These are phyloP conservation scores for Coemansia sp. DNA, from an alignment of 192 early-diverging fungal genomes.

Conservation along the genomic window DNA sequence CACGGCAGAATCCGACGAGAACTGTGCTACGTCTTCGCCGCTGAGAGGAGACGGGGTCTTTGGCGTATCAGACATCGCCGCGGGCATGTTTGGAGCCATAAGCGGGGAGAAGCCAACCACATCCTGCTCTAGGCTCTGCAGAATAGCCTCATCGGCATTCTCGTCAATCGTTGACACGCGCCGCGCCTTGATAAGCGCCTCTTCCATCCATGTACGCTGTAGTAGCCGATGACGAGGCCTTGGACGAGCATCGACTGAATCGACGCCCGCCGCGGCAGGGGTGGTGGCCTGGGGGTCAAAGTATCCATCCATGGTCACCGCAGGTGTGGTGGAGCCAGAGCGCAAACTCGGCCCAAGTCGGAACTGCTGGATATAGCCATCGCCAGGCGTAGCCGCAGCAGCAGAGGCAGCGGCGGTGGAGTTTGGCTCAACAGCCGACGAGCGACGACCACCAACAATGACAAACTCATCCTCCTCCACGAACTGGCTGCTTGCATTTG, in stretches of 20 bases:
- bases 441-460: background rate
- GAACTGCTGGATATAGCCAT: slow-evolving; percentile 58
- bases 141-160: slow-evolving; percentile 48
- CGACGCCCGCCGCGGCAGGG: background rate
- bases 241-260: slow-evolving; percentile 19
- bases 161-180: slow-evolving; percentile 58
- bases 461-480: slow-evolving; percentile 15
- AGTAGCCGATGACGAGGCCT: slow-evolving; percentile 52
- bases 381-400: slow-evolving; percentile 1
- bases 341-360: slow-evolving; percentile 53
- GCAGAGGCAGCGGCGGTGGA: background rate
- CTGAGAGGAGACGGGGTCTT: slow-evolving; percentile 14
- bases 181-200: slow-evolving; percentile 57
- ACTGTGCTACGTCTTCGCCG: slow-evolving; percentile 31
- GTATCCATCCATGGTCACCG: slow-evolving; percentile 59
- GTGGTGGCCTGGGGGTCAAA: slow-evolving; percentile 35
- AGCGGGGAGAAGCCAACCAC: background rate
- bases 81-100: slow-evolving; percentile 6
- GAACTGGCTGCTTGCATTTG: background rate
- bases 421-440: no score
- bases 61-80: slow-evolving; percentile 3
- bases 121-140: slow-evolving; percentile 42
- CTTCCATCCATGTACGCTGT: slow-evolving; percentile 60
- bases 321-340: slow-evolving; percentile 51
- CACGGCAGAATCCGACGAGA: background rate